Evolutionary conservation across 2,329 filamentous ascomycete species (phyloP), one percentile per base, ranked within the genome.

Genomic region (Hypoxylon sp.): DNA sequence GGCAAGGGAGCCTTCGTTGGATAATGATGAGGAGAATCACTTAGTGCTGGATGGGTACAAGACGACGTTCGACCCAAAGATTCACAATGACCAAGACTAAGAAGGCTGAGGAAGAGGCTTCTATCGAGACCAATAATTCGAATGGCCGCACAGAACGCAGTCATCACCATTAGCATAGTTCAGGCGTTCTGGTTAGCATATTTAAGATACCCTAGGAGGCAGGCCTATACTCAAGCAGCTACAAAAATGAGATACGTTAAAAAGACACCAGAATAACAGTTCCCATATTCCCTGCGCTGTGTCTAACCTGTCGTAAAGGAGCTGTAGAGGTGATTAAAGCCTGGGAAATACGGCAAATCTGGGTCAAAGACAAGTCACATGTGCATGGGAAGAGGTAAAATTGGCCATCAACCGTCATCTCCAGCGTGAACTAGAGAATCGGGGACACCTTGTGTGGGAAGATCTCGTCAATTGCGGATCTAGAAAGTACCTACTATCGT

Each of bases 381-480:
- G 56, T 57, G 48, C 58, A 65, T 31, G 52, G 56, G 31, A 57
- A 65, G 44, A 65, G 58, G 63, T 67, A 68, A 80, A 81, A 83
- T 86, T 97, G 93, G 93, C 93, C 89, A 94, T 97, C 93, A 93
- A 97, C 93, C 93, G 80, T 96, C 89, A 88, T 93, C 91, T 84
- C 86, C 84, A 77, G 81, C 81, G 77, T 77, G 62, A 78, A 79
- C 79, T 78, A 76, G 83, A 89, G 90, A 93, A 86, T 95, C 92
- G 82, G 93, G 93, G 93, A 97, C 93, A 97, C 93, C 93, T 94
- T 87, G 85, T 86, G 85, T 83, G 82, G 82, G 81, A 82, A 86
- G 84, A 87, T 87, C 85, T 84, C 84, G 81, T 84, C 81, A 83
- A 86, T 83, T 78, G 78, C 79, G 86, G 85, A 88, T 85, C 87